Conservation (phyloP, 306 rosid species). For the Rosa persica region DNA sequence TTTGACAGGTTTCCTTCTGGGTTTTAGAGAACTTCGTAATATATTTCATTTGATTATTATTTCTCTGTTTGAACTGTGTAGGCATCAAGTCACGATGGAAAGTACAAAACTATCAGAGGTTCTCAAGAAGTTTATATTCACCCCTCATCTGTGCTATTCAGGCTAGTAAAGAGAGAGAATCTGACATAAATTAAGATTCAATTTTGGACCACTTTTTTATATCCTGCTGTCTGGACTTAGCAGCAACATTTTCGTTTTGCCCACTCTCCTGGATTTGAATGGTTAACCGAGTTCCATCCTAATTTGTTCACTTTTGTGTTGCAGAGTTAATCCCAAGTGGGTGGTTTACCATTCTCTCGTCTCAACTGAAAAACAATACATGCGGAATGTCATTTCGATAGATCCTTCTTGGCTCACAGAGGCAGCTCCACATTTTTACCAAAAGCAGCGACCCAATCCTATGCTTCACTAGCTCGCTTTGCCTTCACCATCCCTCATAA, state of each 20-base stretch:
- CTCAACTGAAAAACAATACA: slow-evolving; percentile 83
- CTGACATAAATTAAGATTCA: not conserved
- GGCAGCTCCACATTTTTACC: slow-evolving; percentile 91
- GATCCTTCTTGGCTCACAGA: slow-evolving; percentile 80
- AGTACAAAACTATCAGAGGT: slow-evolving; percentile 83
- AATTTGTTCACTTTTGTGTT: slow-evolving; percentile 9
- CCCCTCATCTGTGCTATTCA: slow-evolving; percentile 90
- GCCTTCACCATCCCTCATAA: not conserved
- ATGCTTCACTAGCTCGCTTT: slow-evolving; percentile 33
- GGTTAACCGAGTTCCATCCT: not conserved
- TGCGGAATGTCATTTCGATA: slow-evolving; percentile 80
- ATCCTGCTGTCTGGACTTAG: not conserved
- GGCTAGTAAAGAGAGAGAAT: slow-evolving; percentile 41
- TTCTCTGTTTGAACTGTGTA: slow-evolving; percentile 37
- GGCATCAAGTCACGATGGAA: slow-evolving; percentile 82
- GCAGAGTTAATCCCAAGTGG: slow-evolving; percentile 98
- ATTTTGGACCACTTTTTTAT: not conserved
- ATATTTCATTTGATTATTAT: not conserved
- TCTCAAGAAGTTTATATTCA: slow-evolving; percentile 88
- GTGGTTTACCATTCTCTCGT: slow-evolving; percentile 72
- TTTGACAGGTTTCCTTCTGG: not conserved
- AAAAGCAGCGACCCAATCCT: slow-evolving; percentile 47
- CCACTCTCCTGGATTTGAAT: not conserved
- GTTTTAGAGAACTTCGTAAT: not conserved
- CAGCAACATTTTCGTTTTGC: not conserved